Evolutionary conservation across 192 early-diverging fungal genomes (phyloP), one percentile per base, ranked within the genome.

Genomic region (Coemansia sp.): DNA sequence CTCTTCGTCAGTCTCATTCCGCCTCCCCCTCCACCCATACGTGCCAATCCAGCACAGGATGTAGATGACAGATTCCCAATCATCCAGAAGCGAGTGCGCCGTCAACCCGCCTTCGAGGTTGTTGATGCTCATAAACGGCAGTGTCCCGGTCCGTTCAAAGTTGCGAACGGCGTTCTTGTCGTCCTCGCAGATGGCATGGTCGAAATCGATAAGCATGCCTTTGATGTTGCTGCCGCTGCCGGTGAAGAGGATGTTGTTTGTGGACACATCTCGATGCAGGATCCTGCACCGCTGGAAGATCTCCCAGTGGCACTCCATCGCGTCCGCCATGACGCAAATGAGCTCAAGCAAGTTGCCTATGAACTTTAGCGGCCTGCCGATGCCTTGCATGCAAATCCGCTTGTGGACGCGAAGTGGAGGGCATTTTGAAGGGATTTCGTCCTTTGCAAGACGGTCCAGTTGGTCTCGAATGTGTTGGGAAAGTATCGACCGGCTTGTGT

Each of bases 181-280:
- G 0, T 33, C 60, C 24, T 51, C 23, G 43, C 60, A 30, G 35
- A 69, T 33, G 4, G 68, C 62, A 49, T 62, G 48, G 51, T 75
- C 73, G 41, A 65, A 75, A 15, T 75, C 73, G 45, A 75, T 75
- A 9, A 75, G 68, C 59, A 75, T 49, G 10, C 73, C 73, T 23
- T 49, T 30, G 11, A 59, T 55, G 2, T 7, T 26, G 8, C 35
- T 44, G 20, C 14, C 39, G 24, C 58, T 30, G 4, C 68, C 34
- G 0, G 8, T 6, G 1, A 52, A 26, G 23, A 76, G 23, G 23
- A 76, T 55, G 58, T 70, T 76, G 63, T 70, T 70, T 4, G 34
- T 6, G 1, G 73, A 71, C 14, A 64, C 45, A 33, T 71, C 69
- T 6, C 69, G 62, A 11, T 71, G 69, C 10, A 71, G 23, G 15